A percentile compares a stretch with the other conserved stretches of the same genome.
Conservation (phyloP, 345 rosid genomes). For the Stellera chamaejasme region DNA sequence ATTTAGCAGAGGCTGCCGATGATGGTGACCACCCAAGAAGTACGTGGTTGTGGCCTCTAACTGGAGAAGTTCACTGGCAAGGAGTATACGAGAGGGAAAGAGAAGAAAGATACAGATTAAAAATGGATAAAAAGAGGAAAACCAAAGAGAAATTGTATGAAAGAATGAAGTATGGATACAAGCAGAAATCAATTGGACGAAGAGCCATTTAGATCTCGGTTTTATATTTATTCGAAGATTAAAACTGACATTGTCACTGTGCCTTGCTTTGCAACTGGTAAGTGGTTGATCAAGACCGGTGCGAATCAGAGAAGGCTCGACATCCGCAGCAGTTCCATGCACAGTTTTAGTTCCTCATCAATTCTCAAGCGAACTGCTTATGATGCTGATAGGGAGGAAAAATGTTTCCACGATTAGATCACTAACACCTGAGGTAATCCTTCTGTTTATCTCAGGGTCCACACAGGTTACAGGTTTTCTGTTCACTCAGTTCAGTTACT, state of each 20-base stretch:
- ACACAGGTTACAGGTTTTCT: slow-evolving; percentile 1
- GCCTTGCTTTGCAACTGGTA: not conserved
- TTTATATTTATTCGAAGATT: not conserved
- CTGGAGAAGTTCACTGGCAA: slow-evolving; percentile 97
- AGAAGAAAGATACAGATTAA: slow-evolving; percentile 76
- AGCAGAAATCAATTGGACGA: slow-evolving; percentile 68
- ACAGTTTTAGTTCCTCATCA: slow-evolving; percentile 4
- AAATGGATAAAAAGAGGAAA: slow-evolving; percentile 97
- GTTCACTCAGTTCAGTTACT: not conserved
- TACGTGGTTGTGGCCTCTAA: slow-evolving; percentile 87
- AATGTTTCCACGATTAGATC: slow-evolving; percentile 1
- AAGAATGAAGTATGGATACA: slow-evolving; percentile 62
- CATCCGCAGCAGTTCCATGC: slow-evolving; percentile 8
- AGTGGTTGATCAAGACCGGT: slow-evolving; percentile 2
- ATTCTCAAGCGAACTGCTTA: not conserved
- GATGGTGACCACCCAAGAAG: slow-evolving; percentile 68
- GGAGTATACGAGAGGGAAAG: slow-evolving; percentile 94
- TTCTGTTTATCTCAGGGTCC: slow-evolving; percentile 1
- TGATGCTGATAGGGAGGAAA: slow-evolving; percentile 2
- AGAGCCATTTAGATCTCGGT: slow-evolving; percentile 8
- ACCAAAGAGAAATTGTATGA: slow-evolving; percentile 58
- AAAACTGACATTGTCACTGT: slow-evolving; percentile 3
- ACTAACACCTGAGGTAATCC: not conserved
- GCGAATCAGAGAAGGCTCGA: slow-evolving; percentile 3
- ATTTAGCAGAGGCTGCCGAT: slow-evolving; percentile 97